Evolutionary conservation across 495 filamentous ascomycete species (phyloP), one percentile per base, ranked within the genome.

Genomic region (Trichoderma gamsii): DNA sequence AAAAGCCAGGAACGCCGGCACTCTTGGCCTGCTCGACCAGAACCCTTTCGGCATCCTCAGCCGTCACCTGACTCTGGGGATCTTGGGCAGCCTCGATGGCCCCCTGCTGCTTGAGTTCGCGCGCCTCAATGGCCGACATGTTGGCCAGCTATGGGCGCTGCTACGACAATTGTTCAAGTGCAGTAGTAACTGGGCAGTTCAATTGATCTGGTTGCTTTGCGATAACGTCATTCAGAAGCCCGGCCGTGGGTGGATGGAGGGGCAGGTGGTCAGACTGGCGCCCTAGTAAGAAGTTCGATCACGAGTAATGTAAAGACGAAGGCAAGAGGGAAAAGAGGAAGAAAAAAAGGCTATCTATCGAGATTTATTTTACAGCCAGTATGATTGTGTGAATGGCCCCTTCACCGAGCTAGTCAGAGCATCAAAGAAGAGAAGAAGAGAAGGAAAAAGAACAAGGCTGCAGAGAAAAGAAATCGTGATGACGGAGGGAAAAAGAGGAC

Each of bases 31-130:
- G 89, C 7, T 89, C 82, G 35, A 94, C 83, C 59, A 96, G 79
- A 70, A 85, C 84, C 69, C 85, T 79, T 75, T 96, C 86, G 27
- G 89, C 88, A 61, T 85, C 86, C 27, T 90, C 86, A 25, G 91
- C 81, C n/a, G 85, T 85, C 64, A 92, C 86, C 27, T 74, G 76
- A 74, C 85, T 89, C 70, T 89, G 76, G 56, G 90, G 88, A 74
- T 95, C 88, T 66, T 81, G 81, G 7, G 88, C 77, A 41, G 90
- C 86, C 71, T 93, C 90, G 63, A 92, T 79, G 52, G 87, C 87
- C 51, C 89, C 92, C 77, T 94, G 87, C 74, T 87, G 80, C 83
- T 90, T 94, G 75, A 90, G 85, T 83, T 96, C 92, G 52, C 71
- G 41, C 21, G 43, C 65, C 27, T 66, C 65, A 27, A n/a, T 43